Percentiles rank a stretch among this genome's conserved stretches.
Evolutionary conservation across 2,329 filamentous ascomycete genomes (phyloP).

Genomic region (Talaromyces sp.): DNA sequence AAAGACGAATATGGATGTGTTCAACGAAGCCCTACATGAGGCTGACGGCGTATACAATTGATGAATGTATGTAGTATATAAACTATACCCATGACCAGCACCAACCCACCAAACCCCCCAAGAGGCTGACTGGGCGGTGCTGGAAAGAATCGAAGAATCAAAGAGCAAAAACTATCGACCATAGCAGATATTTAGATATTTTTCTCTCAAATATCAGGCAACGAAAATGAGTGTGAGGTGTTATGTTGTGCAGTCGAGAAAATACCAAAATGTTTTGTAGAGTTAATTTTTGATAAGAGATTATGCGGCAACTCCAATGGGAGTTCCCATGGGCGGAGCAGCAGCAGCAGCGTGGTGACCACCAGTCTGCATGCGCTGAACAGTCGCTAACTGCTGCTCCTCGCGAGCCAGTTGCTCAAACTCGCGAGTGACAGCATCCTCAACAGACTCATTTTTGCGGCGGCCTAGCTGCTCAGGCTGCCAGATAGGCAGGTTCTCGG

Average conservation of each 20-base stretch:
- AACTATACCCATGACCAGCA: conserved; percentile 3
- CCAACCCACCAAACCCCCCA: background rate
- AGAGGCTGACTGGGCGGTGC: background rate
- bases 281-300: background rate
- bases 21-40: conserved; percentile 9
- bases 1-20: background rate
- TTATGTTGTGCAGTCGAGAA: background rate
- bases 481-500: conserved; percentile 72
- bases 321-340: conserved; percentile 17
- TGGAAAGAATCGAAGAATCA: conserved; percentile 11
- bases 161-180: background rate
- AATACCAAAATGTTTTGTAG: background rate
- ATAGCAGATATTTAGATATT: conserved; percentile 1
- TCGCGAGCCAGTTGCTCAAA: conserved; percentile 17
- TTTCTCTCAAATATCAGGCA: background rate
- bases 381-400: background rate
- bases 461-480: conserved; percentile 82
- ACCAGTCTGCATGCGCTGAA: conserved; percentile 11
- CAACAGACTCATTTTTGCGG: conserved; percentile 50
- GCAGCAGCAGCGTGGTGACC: conserved; percentile 14
- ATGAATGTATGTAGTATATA: conserved; percentile 4
- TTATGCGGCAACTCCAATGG: conserved; percentile 27
- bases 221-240: background rate
- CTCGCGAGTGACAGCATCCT: conserved; percentile 50
- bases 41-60: conserved; percentile 8